Percentiles rank a stretch among this genome's conserved stretches.
phyloP scores from a whole-genome alignment of 768 basidiomycete species.

The Leccinum disarticulatum region DNA sequence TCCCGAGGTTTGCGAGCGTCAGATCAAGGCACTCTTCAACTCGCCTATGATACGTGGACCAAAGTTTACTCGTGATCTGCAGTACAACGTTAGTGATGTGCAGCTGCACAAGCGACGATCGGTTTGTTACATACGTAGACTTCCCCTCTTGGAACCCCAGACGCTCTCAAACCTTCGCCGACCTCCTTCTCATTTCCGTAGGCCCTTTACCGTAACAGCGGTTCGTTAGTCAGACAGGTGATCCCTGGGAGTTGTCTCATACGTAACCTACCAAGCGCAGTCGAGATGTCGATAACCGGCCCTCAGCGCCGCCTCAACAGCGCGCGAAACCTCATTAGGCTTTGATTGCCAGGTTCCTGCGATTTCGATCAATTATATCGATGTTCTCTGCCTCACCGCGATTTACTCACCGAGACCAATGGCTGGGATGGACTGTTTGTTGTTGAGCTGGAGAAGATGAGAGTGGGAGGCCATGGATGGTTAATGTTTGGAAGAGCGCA shows the following conservation, averaged over 20 bases:
- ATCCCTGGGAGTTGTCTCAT: not conserved
- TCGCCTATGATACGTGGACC: constrained; percentile 65
- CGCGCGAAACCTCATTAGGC: constrained; percentile 65
- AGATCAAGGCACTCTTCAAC: constrained; percentile 76
- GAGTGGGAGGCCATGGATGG: constrained; percentile 38
- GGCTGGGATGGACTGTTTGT: constrained; percentile 52
- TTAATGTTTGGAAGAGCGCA: not conserved
- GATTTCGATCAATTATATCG: not conserved
- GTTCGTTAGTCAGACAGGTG: constrained; percentile 18
- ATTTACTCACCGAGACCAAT: constrained; percentile 55
- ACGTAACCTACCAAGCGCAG: constrained; percentile 51
- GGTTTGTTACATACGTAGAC: constrained; percentile 49
- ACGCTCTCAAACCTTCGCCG: constrained; percentile 73
- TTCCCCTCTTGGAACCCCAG: constrained; percentile 75
- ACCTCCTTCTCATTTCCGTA: constrained; percentile 83
- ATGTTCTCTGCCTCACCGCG: constrained; percentile 11
- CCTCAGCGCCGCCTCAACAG: constrained; percentile 74
- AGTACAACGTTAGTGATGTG: not conserved
- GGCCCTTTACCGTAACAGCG: constrained; percentile 37
- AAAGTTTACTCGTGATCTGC: constrained; percentile 72
- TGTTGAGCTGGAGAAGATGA: constrained; percentile 61
- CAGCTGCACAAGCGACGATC: not conserved
- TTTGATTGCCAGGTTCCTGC: constrained; percentile 82
- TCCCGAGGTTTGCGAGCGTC: constrained; percentile 75
- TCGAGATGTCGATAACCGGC: constrained; percentile 79